Evolutionary conservation across 2,329 filamentous ascomycete species (phyloP), one percentile per base, ranked within the genome.

Genomic region (Fusarium neocosmosporiellum): DNA sequence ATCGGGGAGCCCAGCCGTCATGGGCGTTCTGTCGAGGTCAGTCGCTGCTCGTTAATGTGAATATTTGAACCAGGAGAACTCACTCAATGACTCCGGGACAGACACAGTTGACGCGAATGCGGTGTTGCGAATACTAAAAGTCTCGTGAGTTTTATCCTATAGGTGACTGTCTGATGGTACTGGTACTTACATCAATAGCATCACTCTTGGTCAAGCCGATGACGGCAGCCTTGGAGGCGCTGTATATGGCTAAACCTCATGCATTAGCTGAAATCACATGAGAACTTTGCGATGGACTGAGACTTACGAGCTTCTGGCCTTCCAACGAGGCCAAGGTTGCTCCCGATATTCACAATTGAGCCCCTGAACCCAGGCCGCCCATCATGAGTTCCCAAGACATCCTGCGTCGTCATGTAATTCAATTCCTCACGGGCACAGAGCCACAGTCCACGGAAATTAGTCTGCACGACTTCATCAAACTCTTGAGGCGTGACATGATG

Each of bases 381-480:
- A 73, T 86, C 85, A 61, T 86, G 84, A 24, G 81, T 84, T 9
- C 41, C 9, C 75, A 77, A 31, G 83, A 76, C 2, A 82, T 85
- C 83, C 68, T 87, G 85, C 41, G 75, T 78, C 41, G 82, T 72
- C 85, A 87, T 87, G 57, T 82, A 79, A 16, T 76, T 77, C 31
- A 86, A 72, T 68, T 85, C 82, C 13, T 83, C 83, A 1, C 84
- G 77, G 0, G 82, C 82, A n/a, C 80, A 82, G 7, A 87, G 75
- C 85, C 85, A 87, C 8, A 80, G 75, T 1, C 85, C 85, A 10
- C 84, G 79, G 50, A 84, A 85, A 69, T 87, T 86, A 63, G 84
- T 79, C 27, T 74, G 71, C 39, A 83, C 83, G 61, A 86, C 80
- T 1, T 78, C 66, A 66, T 86, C 85, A 59, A 86, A 87, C 29